Base-by-base conservation (phyloP, 2,329 filamentous ascomycete species). In the Aspergillus carbonarius region DNA sequence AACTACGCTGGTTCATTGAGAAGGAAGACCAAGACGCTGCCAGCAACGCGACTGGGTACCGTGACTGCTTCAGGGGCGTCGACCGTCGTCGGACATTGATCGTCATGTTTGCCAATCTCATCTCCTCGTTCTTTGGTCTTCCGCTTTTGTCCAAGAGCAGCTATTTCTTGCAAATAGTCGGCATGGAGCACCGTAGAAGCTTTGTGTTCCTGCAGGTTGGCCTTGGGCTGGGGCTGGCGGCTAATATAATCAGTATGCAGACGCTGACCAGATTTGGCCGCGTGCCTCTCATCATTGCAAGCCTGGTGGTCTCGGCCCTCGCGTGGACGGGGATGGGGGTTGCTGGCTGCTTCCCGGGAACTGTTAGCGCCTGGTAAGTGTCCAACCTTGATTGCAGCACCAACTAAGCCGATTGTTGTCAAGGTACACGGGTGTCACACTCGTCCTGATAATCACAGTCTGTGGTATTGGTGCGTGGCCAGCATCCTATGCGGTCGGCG, bases 261-360 rank as follows among this genome's bases (percentile, higher is more conserved):
- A 66, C 79, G 0, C 63, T 82, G 47, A 72, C 75, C 2, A 67
- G 68, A 8, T 66, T 80, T 23, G 78, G 76, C 1, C 72, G 80
- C 2, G 71, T 80, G 15, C 66, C 57, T 4, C 69, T 82, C 5
- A 61, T 67, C 20, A 40, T 66, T 9, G 56, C 53, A 3, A 66
- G 68, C 1, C 39, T 70, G 72, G 53, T 55, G 0, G 58, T 73
- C 7, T 63, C 74, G 1, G 65, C 71, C 0, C 46, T 75, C 1
- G 60, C 82, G 1, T 83, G 80, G 79, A 63, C 75, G 5, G 70
- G 68, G 0, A 79, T 82, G 70, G 81, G 81, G 1, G 74, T 83
- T n/a, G 74, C 77, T 0, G 80, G 81, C 2, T 79, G 75, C 61
- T 81, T 76, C 60, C 59, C 72, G 0, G 73, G 76, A 10, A 68